phyloP scores from a whole-genome alignment of 2,329 filamentous ascomycete genomes.

The Pestalotiopsis sp. region DNA sequence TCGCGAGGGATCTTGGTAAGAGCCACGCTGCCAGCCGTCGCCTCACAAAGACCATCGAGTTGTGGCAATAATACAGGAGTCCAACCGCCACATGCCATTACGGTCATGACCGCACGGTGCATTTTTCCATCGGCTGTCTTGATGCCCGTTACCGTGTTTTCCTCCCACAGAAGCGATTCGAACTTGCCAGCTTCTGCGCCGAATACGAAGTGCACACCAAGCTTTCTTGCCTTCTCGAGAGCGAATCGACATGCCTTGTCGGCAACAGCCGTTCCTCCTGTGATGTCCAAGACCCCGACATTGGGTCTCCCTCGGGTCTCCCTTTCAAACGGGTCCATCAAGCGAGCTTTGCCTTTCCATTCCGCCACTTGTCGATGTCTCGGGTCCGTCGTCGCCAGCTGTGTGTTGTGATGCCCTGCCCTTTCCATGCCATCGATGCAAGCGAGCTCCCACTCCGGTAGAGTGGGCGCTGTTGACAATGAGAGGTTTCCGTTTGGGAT shows the following conservation, averaged over 20 bases:
- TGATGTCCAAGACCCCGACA: conserved; percentile 44
- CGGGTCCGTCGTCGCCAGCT: conserved; percentile 32
- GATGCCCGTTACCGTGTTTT: conserved; percentile 34
- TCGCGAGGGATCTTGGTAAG: conserved; percentile 41
- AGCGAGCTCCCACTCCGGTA: conserved; percentile 35
- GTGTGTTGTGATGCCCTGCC: conserved; percentile 33
- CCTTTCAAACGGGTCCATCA: conserved; percentile 38
- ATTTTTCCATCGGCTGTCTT: conserved; percentile 34
- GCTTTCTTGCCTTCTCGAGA: conserved; percentile 38
- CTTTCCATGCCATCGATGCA: conserved; percentile 36
- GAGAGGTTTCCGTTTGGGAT: conserved; percentile 37
- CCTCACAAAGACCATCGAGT: conserved; percentile 42
- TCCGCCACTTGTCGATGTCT: conserved; percentile 27
- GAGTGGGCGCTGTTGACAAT: conserved; percentile 19
- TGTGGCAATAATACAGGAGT: conserved; percentile 41
- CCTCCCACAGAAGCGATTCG: conserved; percentile 17
- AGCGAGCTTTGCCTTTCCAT: conserved; percentile 27
- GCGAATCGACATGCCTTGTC: conserved; percentile 47
- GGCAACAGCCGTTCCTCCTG: conserved; percentile 45
- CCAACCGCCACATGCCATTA: conserved; percentile 37
- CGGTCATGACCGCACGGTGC: conserved; percentile 7
- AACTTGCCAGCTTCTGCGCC: conserved; percentile 32
- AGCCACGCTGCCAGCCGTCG: conserved; percentile 46
- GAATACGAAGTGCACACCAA: conserved; percentile 44
- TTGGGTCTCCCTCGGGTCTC: conserved; percentile 26